Evolutionary conservation across 768 basidiomycete genomes (phyloP).

Genomic region (Lentinula edodes): DNA sequence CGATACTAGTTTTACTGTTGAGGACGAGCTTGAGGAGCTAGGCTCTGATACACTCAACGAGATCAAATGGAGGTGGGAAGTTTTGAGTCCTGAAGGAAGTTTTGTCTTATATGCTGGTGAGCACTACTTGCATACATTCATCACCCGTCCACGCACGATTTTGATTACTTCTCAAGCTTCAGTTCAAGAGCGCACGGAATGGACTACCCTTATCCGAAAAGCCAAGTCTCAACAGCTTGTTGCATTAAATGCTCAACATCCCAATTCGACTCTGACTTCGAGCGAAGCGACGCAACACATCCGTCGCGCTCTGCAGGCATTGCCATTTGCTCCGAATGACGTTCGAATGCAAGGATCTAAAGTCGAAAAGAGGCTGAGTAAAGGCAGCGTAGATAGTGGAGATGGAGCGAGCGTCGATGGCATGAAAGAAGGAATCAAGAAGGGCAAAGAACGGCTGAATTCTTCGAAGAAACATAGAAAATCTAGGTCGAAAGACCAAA

Average conservation of each 20-base stretch:
- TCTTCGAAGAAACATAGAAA: not conserved
- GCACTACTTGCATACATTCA: constrained; percentile 11
- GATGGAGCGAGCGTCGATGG: not conserved
- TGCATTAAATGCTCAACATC: constrained; percentile 64
- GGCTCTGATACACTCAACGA: not conserved
- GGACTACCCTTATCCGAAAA: constrained; percentile 61
- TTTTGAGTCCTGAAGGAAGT: constrained; percentile 71
- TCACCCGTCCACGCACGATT: not conserved
- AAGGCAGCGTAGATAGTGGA: not conserved
- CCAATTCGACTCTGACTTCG: constrained; percentile 77
- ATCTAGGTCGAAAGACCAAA: constrained; percentile 6
- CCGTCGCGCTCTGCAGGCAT: constrained; percentile 64
- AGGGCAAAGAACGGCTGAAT: not conserved
- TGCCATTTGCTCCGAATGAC: constrained; percentile 60
- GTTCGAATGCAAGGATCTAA: constrained; percentile 23
- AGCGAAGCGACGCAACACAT: constrained; percentile 74
- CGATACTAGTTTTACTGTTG: constrained; percentile 12
- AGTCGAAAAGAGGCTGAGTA: not conserved
- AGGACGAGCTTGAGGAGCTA: not conserved
- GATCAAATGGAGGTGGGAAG: constrained; percentile 45
- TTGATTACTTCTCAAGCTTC: constrained; percentile 30
- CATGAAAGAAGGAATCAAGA: not conserved
- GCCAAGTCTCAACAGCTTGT: constrained; percentile 70
- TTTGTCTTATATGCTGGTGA: constrained; percentile 71
- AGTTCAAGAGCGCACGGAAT: constrained; percentile 54